Conservation (phyloP, 768 basidiomycete genomes). For the Hysterangium stoloniferum region DNA sequence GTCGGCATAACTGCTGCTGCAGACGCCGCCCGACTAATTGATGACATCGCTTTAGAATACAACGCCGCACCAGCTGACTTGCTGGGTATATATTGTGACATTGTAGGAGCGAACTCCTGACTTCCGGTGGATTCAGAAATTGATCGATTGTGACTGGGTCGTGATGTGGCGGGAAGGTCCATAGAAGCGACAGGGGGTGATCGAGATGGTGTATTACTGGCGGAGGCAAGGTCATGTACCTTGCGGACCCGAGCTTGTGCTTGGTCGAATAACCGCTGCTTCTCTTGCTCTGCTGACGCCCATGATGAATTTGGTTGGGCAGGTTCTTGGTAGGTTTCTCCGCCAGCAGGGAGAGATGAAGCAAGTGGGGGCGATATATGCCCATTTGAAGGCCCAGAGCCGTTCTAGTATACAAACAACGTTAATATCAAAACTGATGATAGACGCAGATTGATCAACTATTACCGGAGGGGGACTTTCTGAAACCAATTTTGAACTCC, state of each 20-base stretch:
- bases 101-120: background rate
- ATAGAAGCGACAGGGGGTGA: background rate
- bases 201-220: background rate
- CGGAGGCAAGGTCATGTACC: background rate
- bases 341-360: too few species aligned
- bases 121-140: background rate
- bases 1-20: background rate
- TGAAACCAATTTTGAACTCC: constrained; percentile 19
- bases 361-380: too few species aligned
- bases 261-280: constrained; percentile 6
- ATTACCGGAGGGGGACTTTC: background rate
- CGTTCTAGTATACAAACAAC: too few species aligned
- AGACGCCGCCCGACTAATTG: constrained; percentile 22
- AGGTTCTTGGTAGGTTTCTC: too few species aligned
- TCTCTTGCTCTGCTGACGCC: constrained; percentile 10
- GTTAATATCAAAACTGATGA: background rate
- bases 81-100: constrained; percentile 5
- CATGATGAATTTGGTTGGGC: too few species aligned
- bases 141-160: background rate
- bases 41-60: constrained; percentile 39
- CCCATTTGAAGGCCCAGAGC: too few species aligned
- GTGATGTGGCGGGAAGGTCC: constrained; percentile 9
- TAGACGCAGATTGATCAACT: background rate
- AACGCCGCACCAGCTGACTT: constrained; percentile 36
- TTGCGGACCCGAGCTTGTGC: constrained; percentile 5